These are phyloP conservation scores for Chaetomium cochliodes DNA, from an alignment of 495 filamentous ascomycete species.

Conservation along the genomic window DNA sequence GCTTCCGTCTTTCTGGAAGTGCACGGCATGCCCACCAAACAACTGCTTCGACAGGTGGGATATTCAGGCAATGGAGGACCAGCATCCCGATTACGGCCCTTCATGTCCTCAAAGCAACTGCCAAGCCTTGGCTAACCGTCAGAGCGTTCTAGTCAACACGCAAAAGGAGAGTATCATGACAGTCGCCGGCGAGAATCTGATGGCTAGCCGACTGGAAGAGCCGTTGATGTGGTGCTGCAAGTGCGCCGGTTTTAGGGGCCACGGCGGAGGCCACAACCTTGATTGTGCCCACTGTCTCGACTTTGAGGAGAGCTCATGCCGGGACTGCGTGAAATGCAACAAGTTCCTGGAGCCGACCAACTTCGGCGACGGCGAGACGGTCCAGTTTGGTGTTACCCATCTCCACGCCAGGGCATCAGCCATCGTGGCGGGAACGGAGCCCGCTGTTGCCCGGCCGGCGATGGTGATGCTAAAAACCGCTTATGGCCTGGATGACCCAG, in stretches of 20 bases:
- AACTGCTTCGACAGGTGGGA: not conserved
- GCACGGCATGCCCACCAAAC: not conserved
- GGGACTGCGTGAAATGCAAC: slow-evolving; percentile 3
- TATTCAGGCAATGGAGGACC: not conserved
- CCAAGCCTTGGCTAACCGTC: not conserved
- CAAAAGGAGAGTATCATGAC: slow-evolving; percentile 10
- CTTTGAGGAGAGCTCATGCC: not conserved
- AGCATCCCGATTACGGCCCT: not conserved
- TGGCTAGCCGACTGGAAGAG: not conserved
- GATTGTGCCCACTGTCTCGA: not conserved
- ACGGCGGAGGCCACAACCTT: not conserved
- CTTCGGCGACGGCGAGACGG: not conserved
- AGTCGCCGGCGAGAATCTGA: slow-evolving; percentile 3
- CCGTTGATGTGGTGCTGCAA: slow-evolving; percentile 7
- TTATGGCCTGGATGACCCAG: not conserved
- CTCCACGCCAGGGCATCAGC: not conserved
- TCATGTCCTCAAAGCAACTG: not conserved
- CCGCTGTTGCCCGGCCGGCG: not conserved
- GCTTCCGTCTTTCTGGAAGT: slow-evolving; percentile 4
- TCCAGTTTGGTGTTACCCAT: not conserved
- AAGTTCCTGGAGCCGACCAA: slow-evolving; percentile 1
- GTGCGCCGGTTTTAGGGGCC: not conserved
- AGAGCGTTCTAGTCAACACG: not conserved
- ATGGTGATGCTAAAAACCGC: not conserved
- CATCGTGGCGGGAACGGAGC: not conserved